phyloP scores from a whole-genome alignment of 2,329 filamentous ascomycete genomes.

The Epichloe sp. region DNA sequence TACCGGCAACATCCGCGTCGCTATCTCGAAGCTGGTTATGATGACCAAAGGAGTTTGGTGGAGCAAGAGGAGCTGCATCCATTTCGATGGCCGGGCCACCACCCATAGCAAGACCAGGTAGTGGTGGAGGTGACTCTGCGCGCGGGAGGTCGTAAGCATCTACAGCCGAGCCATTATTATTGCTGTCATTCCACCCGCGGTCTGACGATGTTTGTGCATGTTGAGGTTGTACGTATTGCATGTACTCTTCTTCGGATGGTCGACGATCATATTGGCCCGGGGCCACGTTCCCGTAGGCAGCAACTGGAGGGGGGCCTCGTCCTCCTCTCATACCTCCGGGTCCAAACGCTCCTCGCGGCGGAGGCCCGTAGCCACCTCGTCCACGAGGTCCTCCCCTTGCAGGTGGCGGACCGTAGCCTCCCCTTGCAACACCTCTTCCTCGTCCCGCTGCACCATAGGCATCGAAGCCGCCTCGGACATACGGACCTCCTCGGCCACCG shows the following conservation, averaged over 20 bases:
- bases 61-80: conserved; percentile 48
- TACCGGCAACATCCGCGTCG: conserved; percentile 59
- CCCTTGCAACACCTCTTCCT: conserved; percentile 24
- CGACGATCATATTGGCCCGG: conserved; percentile 24
- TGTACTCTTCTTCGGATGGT: conserved; percentile 10
- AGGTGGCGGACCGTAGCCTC: conserved; percentile 29
- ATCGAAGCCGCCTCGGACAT: conserved; percentile 38
- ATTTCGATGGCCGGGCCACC: conserved; percentile 65
- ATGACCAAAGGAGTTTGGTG: conserved; percentile 29
- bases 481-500: conserved; percentile 31
- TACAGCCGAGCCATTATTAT: conserved; percentile 9
- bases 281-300: conserved; percentile 22
- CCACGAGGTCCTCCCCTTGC: conserved; percentile 27
- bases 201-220: conserved; percentile 1
- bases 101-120: conserved; percentile 31
- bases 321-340: conserved; percentile 16
- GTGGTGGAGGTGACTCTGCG: conserved; percentile 51
- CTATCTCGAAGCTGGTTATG: conserved; percentile 43
- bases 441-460: conserved; percentile 27
- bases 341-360: conserved; percentile 19
- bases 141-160: conserved; percentile 39
- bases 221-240: conserved; percentile 20
- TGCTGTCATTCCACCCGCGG: conserved; percentile 3
- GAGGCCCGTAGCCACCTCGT: conserved; percentile 20
- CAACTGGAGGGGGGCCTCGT: conserved; percentile 19